A percentile compares a stretch with the other conserved stretches of the same genome.
Evolutionary conservation across 768 basidiomycete species (phyloP).

Genomic region (Kwoniella shandongensis): DNA sequence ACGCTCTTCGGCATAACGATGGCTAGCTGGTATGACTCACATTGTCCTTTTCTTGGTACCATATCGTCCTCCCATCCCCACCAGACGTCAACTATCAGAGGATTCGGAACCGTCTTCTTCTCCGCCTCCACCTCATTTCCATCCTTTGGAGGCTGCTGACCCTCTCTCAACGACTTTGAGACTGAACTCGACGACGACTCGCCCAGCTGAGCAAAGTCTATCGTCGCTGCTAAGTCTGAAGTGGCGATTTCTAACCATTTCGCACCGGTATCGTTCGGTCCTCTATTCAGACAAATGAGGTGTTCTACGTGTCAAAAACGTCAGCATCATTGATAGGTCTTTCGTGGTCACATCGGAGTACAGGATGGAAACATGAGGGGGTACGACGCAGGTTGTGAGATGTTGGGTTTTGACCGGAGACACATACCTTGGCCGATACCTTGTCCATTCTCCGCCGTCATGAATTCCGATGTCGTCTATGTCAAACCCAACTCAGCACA

Average conservation of each 20-base stretch:
- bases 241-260: constrained; percentile 38
- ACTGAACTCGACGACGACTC: too few relatives aligned
- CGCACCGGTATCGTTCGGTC: constrained; percentile 38
- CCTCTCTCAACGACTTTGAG: too few relatives aligned
- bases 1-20: constrained; percentile 8
- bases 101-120: constrained; percentile 1
- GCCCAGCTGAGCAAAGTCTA: constrained; percentile 15
- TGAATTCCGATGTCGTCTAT: constrained; percentile 28
- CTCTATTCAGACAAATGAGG: constrained; percentile 45
- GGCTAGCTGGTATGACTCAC: constrained; percentile 17
- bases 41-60: constrained; percentile 42
- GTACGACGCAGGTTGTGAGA: too few relatives aligned
- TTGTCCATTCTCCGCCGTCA: constrained; percentile 33
- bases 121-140: neutral
- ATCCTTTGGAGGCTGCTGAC: too few relatives aligned
- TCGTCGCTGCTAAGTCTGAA: constrained; percentile 19
- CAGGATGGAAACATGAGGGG: too few relatives aligned
- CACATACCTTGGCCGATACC: constrained; percentile 45
- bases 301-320: constrained; percentile 26
- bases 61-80: constrained; percentile 47
- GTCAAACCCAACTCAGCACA: neutral
- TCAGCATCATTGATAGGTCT: neutral
- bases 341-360: too few relatives aligned
- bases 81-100: constrained; percentile 37
- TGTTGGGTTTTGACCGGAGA: too few relatives aligned